phyloP scores from a whole-genome alignment of 1,139 yeast genomes.

The Meyerozyma smithsonii region DNA sequence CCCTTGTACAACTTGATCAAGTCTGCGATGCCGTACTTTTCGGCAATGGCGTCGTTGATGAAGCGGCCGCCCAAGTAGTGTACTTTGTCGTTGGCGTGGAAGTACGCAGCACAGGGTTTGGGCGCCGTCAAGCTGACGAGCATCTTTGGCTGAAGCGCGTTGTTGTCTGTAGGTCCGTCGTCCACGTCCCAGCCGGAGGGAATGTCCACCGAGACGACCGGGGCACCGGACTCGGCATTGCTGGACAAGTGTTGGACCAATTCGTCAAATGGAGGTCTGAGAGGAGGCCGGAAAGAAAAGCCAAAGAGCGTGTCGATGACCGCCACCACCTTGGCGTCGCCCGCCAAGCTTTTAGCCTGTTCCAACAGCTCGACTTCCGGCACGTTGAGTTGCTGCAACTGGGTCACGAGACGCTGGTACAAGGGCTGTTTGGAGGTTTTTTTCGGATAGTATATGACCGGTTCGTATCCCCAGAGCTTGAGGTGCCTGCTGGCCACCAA shows the following conservation, averaged over 20 bases:
- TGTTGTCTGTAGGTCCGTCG: slow-evolving; percentile 54
- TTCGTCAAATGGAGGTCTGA: slow-evolving; percentile 70
- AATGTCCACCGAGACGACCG: slow-evolving; percentile 78
- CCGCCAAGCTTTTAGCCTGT: slow-evolving; percentile 24
- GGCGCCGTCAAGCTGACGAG: slow-evolving; percentile 90
- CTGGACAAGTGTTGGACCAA: slow-evolving; percentile 45
- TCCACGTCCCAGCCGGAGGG: slow-evolving; percentile 99
- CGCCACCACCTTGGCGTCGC: slow-evolving; percentile 13
- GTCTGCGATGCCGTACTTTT: slow-evolving; percentile 62
- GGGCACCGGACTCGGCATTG: slow-evolving; percentile 33
- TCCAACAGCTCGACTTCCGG: slow-evolving; percentile 35
- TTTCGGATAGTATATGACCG: slow-evolving; percentile 66
- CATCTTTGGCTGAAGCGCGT: slow-evolving; percentile 53
- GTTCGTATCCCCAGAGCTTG: slow-evolving; percentile 67
- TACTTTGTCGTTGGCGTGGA: slow-evolving; percentile 24
- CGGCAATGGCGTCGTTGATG: slow-evolving; percentile 59
- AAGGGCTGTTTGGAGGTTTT: slow-evolving; percentile 41
- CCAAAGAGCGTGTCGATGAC: slow-evolving; percentile 88
- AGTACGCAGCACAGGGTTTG: slow-evolving; percentile 68
- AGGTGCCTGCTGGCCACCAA: slow-evolving; percentile 92
- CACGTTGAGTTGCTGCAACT: slow-evolving; percentile 54
- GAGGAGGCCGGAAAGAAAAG: slow-evolving; percentile 86
- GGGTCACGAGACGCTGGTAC: slow-evolving; percentile 47
- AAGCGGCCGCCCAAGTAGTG: slow-evolving; percentile 94
- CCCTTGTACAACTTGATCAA: slow-evolving; percentile 27